Evolutionary conservation across 164 flowering plant genomes (phyloP), one percentile per base, ranked within the genome.

Genomic region (Liquidambar formosana): DNA sequence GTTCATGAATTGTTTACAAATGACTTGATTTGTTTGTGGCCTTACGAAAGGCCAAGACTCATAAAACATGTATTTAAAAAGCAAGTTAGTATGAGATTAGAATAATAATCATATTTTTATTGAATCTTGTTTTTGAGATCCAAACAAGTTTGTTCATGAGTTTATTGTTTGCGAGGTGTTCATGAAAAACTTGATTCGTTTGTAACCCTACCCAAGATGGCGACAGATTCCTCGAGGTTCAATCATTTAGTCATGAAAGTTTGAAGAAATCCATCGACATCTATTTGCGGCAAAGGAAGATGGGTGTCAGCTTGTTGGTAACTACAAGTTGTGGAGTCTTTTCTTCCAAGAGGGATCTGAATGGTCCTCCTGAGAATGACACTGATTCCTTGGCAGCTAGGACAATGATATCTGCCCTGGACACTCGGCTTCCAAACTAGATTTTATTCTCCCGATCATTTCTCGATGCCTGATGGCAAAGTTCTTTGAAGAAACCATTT

Each of bases 351-450:
- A 49, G 82, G 79, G 48, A 79, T 49, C 46, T 45, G 64, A 44
- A 76, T 70, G 83, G 78, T 19, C 80, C 80, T 14, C 80, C 80
- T 1, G 78, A 19, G 23, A 68, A 27, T 4, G 69, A 46, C 1
- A 79, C 74, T 10, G 83, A 61, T 25, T 74, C 74, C 25, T 52
- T 66, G 11, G 80, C 78, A 13, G 80, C 76, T 43, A 80, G 46
- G 15, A 58, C 76, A 23, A 80, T 77, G 25, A 77, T 71, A 56
- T 80, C 80, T 19, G 63, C 15, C 72, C 67, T 0, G 83, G 83
- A 67, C 83, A 77, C 6, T 19, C 73, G 5, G 10, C 51, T 57
- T 80, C 83, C 18, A 75, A 8, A 10, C 44, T 41, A 4, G 56
- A 54, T 44, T 80, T 77, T 38, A 80, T 67, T 0, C 33, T 18